A percentile compares a stretch with the other conserved stretches of the same genome.
Evolutionary conservation across 345 rosid species (phyloP).

Genomic region (Murraya koenigii): DNA sequence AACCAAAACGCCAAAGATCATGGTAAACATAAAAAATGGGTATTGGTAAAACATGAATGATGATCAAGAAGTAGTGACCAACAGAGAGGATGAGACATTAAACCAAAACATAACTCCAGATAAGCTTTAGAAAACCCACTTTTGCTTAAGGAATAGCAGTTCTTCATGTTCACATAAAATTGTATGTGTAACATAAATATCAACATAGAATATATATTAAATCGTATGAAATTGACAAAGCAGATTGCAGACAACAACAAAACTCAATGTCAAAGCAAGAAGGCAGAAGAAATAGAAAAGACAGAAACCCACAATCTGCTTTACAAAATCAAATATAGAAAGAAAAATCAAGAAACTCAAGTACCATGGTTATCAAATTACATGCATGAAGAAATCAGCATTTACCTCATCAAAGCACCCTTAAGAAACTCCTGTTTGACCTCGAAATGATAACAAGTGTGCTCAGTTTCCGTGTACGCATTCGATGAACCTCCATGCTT

Average conservation of each 20-base stretch:
- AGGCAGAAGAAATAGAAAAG: background rate
- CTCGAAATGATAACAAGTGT: conserved; percentile 97
- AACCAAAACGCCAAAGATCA: background rate
- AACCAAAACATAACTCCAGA: background rate
- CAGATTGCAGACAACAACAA: background rate
- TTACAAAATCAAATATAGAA: background rate
- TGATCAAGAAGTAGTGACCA: background rate
- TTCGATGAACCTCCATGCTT: conserved; percentile 98
- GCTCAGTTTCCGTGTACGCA: conserved; percentile 94
- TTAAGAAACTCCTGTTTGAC: conserved; percentile 81
- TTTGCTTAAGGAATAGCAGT: background rate
- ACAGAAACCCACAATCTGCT: background rate
- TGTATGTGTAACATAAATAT: background rate
- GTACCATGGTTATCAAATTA: background rate
- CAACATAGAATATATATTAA: background rate
- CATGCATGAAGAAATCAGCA: conserved; percentile 7
- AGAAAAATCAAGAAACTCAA: background rate
- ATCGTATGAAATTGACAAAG: background rate
- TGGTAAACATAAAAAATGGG: background rate
- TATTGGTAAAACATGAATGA: background rate
- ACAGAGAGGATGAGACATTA: background rate
- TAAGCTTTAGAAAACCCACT: background rate
- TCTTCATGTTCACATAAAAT: background rate
- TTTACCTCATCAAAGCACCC: conserved; percentile 87
- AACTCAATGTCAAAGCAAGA: background rate